phyloP scores from a whole-genome alignment of 2,329 filamentous ascomycete species.

The Trichocomaceae sp. region DNA sequence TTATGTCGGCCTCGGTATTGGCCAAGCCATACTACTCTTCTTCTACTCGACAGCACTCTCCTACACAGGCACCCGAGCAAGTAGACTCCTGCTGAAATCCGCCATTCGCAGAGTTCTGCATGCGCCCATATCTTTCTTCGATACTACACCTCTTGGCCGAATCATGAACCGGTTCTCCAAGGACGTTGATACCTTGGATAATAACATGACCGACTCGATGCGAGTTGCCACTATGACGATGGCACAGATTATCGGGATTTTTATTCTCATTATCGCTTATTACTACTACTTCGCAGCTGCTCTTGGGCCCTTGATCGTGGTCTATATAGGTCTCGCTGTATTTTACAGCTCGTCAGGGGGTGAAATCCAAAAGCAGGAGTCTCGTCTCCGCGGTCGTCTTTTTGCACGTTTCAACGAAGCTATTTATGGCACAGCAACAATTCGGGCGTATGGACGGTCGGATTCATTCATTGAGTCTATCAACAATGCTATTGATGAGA shows the following conservation, averaged over 20 bases:
- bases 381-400: conserved; percentile 62
- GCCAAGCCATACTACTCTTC: conserved; percentile 68
- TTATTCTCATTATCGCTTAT: conserved; percentile 78
- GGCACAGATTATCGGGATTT: conserved; percentile 69
- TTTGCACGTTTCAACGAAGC: conserved; percentile 85
- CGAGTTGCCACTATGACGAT: conserved; percentile 83
- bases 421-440: conserved; percentile 67
- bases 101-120: conserved; percentile 63
- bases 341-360: conserved; percentile 83
- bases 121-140: conserved; percentile 63
- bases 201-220: conserved; percentile 74
- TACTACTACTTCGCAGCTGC: conserved; percentile 74
- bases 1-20: conserved; percentile 61
- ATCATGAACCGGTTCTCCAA: conserved; percentile 90
- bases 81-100: conserved; percentile 61
- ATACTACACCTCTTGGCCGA: conserved; percentile 81
- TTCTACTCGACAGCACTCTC: conserved; percentile 67
- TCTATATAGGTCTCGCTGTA: conserved; percentile 70
- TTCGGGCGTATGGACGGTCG: conserved; percentile 81
- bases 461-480: conserved; percentile 66
- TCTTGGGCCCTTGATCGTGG: conserved; percentile 54
- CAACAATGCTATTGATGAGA: conserved; percentile 68
- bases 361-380: conserved; percentile 83
- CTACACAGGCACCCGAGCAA: conserved; percentile 67
- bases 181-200: conserved; percentile 90